These are phyloP conservation scores for Phytopythium montanum DNA, from an alignment of 352 stramenopile genomes.

Conservation along the genomic window DNA sequence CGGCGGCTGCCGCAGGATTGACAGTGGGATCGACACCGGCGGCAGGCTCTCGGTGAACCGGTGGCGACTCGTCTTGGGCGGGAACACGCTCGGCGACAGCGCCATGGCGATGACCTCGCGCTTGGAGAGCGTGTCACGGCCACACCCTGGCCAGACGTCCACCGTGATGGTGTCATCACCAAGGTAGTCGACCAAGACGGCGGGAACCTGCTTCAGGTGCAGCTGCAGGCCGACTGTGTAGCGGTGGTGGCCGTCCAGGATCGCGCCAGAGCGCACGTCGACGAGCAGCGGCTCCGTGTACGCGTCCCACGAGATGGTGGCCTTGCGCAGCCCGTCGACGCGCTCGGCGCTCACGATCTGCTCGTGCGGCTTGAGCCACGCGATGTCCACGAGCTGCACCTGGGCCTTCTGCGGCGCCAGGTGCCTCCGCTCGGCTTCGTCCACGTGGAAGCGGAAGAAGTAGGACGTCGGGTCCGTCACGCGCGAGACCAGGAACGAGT, in stretches of 20 bases:
- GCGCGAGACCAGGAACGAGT: conserved; percentile 76
- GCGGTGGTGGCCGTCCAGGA: conserved; percentile 82
- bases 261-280: conserved; percentile 71
- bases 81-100: conserved; percentile 76
- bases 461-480: conserved; percentile 85
- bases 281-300: conserved; percentile 81
- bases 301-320: conserved; percentile 76
- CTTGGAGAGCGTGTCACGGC: conserved; percentile 61
- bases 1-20: conserved; percentile 58
- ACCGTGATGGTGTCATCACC: conserved; percentile 69
- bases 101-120: conserved; percentile 83
- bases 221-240: conserved; percentile 79
- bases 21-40: conserved; percentile 80
- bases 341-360: conserved; percentile 79
- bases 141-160: conserved; percentile 76
- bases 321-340: conserved; percentile 72
- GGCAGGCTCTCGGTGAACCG: conserved; percentile 76
- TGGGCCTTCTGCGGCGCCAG: conserved; percentile 68
- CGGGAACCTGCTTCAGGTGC: conserved; percentile 64
- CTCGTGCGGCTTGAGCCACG: conserved; percentile 85
- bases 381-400: conserved; percentile 77
- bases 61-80: conserved; percentile 83
- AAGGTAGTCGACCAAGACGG: conserved; percentile 79
- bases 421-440: conserved; percentile 42
- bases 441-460: conserved; percentile 82